Conservation (phyloP, 441 rosid species). For the Dalechampia spathulata region DNA sequence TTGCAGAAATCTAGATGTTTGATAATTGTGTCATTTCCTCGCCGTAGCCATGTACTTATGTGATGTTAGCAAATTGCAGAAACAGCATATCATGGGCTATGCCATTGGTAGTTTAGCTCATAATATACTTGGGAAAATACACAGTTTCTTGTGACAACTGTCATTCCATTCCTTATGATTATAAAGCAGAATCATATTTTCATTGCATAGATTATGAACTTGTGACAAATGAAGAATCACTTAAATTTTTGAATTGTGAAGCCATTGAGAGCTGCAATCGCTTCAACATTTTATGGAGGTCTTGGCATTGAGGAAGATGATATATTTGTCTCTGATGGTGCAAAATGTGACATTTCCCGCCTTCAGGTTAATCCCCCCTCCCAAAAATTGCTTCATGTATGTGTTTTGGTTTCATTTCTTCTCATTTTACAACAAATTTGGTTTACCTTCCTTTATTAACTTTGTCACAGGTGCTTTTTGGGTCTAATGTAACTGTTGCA, state of each 20-base stretch:
- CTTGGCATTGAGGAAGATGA: constrained; percentile 86
- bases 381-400: neutral
- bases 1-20: neutral
- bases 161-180: neutral
- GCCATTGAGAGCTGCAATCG: constrained; percentile 83
- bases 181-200: neutral
- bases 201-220: neutral
- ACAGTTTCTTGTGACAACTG: neutral
- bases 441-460: constrained; percentile 4
- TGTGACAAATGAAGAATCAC: constrained; percentile 8
- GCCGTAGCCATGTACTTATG: neutral
- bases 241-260: constrained; percentile 28
- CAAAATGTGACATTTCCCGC: constrained; percentile 95
- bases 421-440: neutral
- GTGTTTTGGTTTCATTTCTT: neutral
- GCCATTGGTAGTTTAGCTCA: neutral
- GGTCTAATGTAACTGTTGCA: constrained; percentile 78
- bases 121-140: neutral
- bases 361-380: constrained; percentile 61
- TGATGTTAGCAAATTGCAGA: neutral
- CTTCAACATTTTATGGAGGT: constrained; percentile 60
- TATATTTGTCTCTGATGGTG: constrained; percentile 97
- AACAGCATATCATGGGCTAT: neutral
- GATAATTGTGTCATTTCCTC: neutral
- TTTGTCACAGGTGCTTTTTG: constrained; percentile 68